Evolutionary conservation across 148 eudicot genomes (phyloP).

Genomic region (Fallopia convolvulus): DNA sequence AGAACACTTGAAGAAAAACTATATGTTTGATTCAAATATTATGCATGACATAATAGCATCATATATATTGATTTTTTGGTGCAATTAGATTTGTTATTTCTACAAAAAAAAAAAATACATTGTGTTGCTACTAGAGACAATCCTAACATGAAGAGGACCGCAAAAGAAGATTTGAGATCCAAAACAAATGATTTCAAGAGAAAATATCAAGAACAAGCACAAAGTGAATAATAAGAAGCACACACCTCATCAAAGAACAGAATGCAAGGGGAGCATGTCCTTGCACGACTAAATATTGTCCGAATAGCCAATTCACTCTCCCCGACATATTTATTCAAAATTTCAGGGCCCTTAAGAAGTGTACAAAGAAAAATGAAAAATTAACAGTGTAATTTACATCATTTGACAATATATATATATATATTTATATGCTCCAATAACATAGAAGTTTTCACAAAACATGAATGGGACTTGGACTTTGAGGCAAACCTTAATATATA

Average conservation of each 20-base stretch:
- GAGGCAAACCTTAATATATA: slow-evolving; percentile 68
- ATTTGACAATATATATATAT: not conserved
- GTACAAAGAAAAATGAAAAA: not conserved
- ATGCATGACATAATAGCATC: not conserved
- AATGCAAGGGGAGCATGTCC: slow-evolving; percentile 89
- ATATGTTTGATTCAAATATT: not conserved
- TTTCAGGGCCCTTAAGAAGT: slow-evolving; percentile 68
- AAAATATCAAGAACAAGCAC: slow-evolving; percentile 1
- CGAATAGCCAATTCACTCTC: slow-evolving; percentile 85
- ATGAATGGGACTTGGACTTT: not conserved
- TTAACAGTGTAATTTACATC: not conserved
- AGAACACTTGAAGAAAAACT: not conserved
- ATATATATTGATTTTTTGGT: not conserved
- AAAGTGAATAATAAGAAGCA: slow-evolving; percentile 1
- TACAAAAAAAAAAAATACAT: not conserved
- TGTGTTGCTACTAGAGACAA: not conserved
- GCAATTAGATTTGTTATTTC: not conserved
- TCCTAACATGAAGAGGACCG: not conserved
- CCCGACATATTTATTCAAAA: slow-evolving; percentile 79
- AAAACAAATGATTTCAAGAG: not conserved
- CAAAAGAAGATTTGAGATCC: not conserved
- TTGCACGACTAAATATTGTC: slow-evolving; percentile 69
- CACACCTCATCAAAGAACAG: slow-evolving; percentile 91
- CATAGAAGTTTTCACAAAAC: not conserved
- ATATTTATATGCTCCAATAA: not conserved